phyloP scores from a whole-genome alignment of 1,139 yeast genomes.

The Komagataea norvegica region DNA sequence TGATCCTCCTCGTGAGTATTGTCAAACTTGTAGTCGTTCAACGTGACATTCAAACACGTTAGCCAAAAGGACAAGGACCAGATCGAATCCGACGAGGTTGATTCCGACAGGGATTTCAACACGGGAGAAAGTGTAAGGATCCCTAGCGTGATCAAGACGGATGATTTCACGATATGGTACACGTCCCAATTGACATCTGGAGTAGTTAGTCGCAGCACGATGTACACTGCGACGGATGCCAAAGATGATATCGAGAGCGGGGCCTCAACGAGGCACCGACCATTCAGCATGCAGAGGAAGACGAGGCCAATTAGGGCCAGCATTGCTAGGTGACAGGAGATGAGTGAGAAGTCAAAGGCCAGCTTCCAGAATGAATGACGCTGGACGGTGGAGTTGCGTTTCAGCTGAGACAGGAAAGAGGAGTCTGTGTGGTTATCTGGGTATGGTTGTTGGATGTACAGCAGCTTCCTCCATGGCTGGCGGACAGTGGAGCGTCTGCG shows the following conservation, averaged over 20 bases:
- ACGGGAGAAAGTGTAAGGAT: constrained; percentile 83
- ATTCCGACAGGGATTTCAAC: constrained; percentile 76
- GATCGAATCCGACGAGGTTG: constrained; percentile 90
- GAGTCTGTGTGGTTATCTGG: constrained; percentile 89
- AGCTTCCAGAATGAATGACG: constrained; percentile 61
- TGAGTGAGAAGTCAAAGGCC: constrained; percentile 62
- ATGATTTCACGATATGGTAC: constrained; percentile 44
- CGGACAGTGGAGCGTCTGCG: constrained; percentile 59
- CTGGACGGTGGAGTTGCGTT: constrained; percentile 70
- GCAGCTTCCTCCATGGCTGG: constrained; percentile 74
- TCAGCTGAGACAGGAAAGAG: constrained; percentile 72
- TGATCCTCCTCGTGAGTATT: constrained; percentile 3
- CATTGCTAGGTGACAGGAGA: constrained; percentile 61
- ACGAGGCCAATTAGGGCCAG: constrained; percentile 56
- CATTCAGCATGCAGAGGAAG: constrained; percentile 54
- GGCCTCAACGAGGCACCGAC: constrained; percentile 18
- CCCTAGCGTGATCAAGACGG: constrained; percentile 62
- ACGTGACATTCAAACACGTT: constrained; percentile 43
- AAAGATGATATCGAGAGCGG: constrained; percentile 26
- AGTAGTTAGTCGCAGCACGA: constrained; percentile 29
- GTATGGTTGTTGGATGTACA: constrained; percentile 84
- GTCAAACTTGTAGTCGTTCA: constrained; percentile 24
- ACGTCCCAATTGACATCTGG: background rate
- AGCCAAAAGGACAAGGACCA: constrained; percentile 89
- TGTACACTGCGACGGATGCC: constrained; percentile 32